Conservation (phyloP, 345 rosid species). For the Litchi chinensis region DNA sequence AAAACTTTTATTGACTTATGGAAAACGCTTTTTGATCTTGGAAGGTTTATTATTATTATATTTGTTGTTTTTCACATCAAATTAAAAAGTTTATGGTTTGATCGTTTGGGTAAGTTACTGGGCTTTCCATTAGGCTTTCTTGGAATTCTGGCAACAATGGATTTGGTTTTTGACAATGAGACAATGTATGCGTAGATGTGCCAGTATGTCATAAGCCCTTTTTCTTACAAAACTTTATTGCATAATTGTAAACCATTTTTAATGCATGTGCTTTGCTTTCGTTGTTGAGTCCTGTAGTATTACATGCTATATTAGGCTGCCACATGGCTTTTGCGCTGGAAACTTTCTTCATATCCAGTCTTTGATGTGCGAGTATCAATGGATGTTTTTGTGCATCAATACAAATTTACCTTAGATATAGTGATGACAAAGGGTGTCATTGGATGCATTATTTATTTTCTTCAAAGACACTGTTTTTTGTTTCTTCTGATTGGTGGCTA, state of each 20-base stretch:
- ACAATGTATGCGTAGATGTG: not conserved
- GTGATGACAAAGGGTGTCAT: not conserved
- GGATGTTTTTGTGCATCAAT: not conserved
- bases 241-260: not conserved
- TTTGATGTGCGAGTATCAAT: not conserved
- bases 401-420: not conserved
- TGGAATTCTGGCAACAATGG: slow-evolving; percentile 1
- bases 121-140: not conserved
- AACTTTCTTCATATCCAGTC: not conserved
- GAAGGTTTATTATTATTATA: not conserved
- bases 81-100: too few species aligned
- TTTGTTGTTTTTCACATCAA: not conserved
- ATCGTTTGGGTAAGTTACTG: not conserved
- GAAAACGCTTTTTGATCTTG: not conserved
- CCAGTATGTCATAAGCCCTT: not conserved
- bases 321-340: not conserved
- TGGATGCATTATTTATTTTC: not conserved
- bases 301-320: not conserved
- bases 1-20: not conserved
- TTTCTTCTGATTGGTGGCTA: not conserved
- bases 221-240: not conserved
- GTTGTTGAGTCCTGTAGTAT: not conserved
- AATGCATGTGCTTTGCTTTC: not conserved
- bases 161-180: not conserved
- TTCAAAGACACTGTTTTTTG: not conserved